Evolutionary conservation across 2,329 filamentous ascomycete genomes (phyloP).

Genomic region (Bipolaris cookei): DNA sequence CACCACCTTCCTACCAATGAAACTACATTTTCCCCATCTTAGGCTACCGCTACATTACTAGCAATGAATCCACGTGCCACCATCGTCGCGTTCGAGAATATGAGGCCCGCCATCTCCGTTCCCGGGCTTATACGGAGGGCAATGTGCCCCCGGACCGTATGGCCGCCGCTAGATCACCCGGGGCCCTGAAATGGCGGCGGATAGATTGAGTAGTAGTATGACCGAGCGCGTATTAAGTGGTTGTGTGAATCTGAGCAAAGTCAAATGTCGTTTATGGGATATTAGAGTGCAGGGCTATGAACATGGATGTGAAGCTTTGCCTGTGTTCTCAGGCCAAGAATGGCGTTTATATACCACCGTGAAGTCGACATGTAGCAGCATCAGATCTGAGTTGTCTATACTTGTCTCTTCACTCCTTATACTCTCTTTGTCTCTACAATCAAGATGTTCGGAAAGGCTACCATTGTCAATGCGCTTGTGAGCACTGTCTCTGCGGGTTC

Average conservation of each 20-base stretch:
- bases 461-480: slow-evolving; percentile 38
- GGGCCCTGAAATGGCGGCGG: slow-evolving; percentile 35
- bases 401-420: background rate
- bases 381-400: background rate
- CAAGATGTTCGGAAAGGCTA: slow-evolving; percentile 43
- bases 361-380: background rate
- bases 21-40: background rate
- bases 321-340: slow-evolving; percentile 14
- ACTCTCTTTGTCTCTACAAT: background rate
- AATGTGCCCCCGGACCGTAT: slow-evolving; percentile 41
- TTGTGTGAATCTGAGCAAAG: slow-evolving; percentile 18
- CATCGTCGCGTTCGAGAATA: slow-evolving; percentile 4
- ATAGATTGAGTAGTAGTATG: slow-evolving; percentile 40
- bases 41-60: background rate
- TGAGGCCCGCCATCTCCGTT: slow-evolving; percentile 9
- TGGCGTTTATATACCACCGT: slow-evolving; percentile 30
- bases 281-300: slow-evolving; percentile 27
- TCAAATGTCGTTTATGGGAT: slow-evolving; percentile 27
- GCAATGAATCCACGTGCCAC: slow-evolving; percentile 8
- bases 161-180: slow-evolving; percentile 39
- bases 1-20: slow-evolving; percentile 5
- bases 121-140: slow-evolving; percentile 5
- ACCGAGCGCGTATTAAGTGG: slow-evolving; percentile 24
- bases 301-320: slow-evolving; percentile 18
- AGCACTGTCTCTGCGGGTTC: slow-evolving; percentile 44